Conservation (phyloP, 2,329 filamentous ascomycete species). For the Drechslerella stenobrocha region DNA sequence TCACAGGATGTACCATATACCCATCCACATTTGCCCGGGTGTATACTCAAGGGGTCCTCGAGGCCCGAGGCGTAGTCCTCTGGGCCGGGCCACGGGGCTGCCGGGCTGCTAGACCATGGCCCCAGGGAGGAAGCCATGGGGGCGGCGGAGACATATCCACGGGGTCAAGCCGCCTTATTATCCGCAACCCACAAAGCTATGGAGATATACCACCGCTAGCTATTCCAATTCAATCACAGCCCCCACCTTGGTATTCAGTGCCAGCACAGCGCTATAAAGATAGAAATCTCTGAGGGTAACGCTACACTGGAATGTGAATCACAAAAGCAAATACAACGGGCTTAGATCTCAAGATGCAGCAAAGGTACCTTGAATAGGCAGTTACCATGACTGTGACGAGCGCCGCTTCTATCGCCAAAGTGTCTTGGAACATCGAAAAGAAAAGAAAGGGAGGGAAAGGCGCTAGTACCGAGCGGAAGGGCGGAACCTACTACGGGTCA, state of each 20-base stretch:
- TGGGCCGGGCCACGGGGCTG: constrained; percentile 1
- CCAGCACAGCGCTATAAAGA: too few species aligned
- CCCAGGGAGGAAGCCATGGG: not conserved
- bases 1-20: constrained; percentile 22
- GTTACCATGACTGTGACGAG: constrained; percentile 1
- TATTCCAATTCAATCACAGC: too few species aligned
- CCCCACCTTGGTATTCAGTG: too few species aligned
- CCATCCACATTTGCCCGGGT: not conserved
- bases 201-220: not conserved
- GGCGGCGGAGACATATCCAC: not conserved
- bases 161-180: not conserved
- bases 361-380: constrained; percentile 2
- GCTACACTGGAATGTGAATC: not conserved
- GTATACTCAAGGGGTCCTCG: not conserved
- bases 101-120: not conserved
- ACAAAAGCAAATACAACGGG: not conserved
- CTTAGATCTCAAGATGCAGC: not conserved
- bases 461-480: not conserved
- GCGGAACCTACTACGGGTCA: not conserved
- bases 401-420: not conserved
- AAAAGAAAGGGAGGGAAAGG: not conserved
- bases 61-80: not conserved
- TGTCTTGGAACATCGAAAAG: not conserved
- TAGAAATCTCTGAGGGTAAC: too few species aligned
- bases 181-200: not conserved